phyloP scores from a whole-genome alignment of 2,329 filamentous ascomycete species.

The Rhynchosporium agropyri region DNA sequence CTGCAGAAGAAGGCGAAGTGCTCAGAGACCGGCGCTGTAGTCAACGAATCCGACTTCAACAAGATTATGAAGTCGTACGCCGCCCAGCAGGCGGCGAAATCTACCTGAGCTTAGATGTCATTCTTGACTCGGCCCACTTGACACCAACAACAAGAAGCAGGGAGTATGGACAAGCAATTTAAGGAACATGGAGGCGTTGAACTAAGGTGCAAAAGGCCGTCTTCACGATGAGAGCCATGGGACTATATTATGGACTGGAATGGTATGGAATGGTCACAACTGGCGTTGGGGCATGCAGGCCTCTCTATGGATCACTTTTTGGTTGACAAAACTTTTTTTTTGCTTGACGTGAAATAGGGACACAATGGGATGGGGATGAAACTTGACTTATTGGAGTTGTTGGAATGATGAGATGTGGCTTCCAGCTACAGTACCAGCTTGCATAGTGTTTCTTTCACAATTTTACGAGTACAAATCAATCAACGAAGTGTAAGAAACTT shows the following conservation, averaged over 20 bases:
- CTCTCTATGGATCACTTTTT: conserved; percentile 9
- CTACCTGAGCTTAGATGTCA: conserved; percentile 15
- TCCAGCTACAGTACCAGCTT: neutral
- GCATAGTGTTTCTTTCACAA: conserved; percentile 6
- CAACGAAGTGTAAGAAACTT: neutral
- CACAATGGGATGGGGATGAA: neutral
- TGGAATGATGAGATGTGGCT: neutral
- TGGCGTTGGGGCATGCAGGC: conserved; percentile 11
- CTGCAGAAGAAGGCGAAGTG: conserved; percentile 95
- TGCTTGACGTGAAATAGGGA: neutral
- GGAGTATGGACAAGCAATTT: conserved; percentile 15
- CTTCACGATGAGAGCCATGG: conserved; percentile 18
- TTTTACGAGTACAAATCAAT: conserved; percentile 20
- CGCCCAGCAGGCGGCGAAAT: conserved; percentile 20
- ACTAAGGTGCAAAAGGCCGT: conserved; percentile 20
- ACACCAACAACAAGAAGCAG: conserved; percentile 22
- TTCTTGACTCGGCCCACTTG: conserved; percentile 11
- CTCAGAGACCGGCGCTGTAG: conserved; percentile 85
- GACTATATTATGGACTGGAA: conserved; percentile 9
- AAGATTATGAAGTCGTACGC: conserved; percentile 68
- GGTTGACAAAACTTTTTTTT: neutral
- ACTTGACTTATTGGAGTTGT: conserved; percentile 16
- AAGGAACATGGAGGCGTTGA: conserved; percentile 21
- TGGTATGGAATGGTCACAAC: conserved; percentile 13
- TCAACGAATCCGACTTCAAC: conserved; percentile 88